Evolutionary conservation across 2,329 filamentous ascomycete genomes (phyloP), one percentile per base, ranked within the genome.

Genomic region (Venturia pyrina): DNA sequence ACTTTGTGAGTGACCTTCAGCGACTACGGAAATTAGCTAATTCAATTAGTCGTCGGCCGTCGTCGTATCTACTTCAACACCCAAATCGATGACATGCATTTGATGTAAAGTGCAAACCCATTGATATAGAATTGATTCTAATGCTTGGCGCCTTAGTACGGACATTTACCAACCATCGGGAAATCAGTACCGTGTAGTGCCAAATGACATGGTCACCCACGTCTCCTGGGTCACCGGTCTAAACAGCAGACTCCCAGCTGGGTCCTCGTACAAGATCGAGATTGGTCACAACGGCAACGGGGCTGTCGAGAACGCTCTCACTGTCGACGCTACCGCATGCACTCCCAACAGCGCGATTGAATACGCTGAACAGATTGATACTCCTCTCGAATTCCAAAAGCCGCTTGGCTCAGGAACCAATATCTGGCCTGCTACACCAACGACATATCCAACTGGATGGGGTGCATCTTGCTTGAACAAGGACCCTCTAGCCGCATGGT

Each of bases 281-380:
- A 73, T 85, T 53, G 82, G 80, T 6, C 81, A 84, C 75, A 85
- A 85, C 66, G 81, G 81, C n/a, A 83, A 83, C 64, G 81, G 81
- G 21, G 81, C 82, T 69, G 79, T 83, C 63, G 78, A 80, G 61
- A 69, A 72, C 28, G 69, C 63, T 15, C 28, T 65, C 32, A 46
- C 63, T 19, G n/a, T 65, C 17, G 43, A 60, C 28, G 69, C 72
- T 10, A 28, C 2, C 34, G 6, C 37, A 21, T 64, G 48, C 46
- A 32, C 24, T n/a, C 56, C 63, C 8, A 17, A 7, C 15, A 24
- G 28, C 10, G 40, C 21, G 1, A 61, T 61, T n/a, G 48, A 83
- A 65, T 81, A 82, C 66, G 69, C 72, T 1, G 76, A 77, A 0
- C 79, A 40, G 13, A 40, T 46, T 28, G 62, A 48, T 28, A 48